Conservation (phyloP, 2,329 filamentous ascomycete genomes). For the Aspergillus cejpii region DNA sequence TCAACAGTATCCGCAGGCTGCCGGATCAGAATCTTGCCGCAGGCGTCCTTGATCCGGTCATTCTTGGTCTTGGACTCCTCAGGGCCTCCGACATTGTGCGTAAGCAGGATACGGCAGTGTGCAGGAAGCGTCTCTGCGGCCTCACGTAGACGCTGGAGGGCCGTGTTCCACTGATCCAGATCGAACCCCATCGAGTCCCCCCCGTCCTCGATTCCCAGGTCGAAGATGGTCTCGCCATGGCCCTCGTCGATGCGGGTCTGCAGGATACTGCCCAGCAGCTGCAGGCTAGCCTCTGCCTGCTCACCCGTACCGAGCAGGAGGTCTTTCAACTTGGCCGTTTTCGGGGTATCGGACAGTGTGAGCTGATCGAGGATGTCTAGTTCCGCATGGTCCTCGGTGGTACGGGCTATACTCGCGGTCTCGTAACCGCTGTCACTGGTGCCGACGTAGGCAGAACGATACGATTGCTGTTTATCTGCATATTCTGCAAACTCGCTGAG, state of each 20-base stretch:
- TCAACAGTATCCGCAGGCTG: constrained; percentile 67
- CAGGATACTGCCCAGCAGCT: constrained; percentile 60
- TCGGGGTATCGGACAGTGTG: constrained; percentile 62
- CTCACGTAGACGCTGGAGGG: constrained; percentile 58
- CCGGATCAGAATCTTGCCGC: constrained; percentile 81
- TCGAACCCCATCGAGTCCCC: constrained; percentile 76
- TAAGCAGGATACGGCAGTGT: constrained; percentile 75
- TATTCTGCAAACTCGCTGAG: constrained; percentile 97
- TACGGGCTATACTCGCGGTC: constrained; percentile 30
- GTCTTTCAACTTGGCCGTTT: constrained; percentile 62
- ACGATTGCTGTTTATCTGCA: constrained; percentile 84
- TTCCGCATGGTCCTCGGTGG: constrained; percentile 69
- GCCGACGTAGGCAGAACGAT: constrained; percentile 32
- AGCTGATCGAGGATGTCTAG: constrained; percentile 82
- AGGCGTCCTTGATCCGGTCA: constrained; percentile 64
- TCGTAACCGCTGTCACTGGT: constrained; percentile 40
- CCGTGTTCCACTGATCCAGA: constrained; percentile 66
- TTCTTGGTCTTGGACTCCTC: constrained; percentile 61
- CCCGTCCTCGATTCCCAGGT: constrained; percentile 84
- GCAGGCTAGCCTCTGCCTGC: constrained; percentile 53
- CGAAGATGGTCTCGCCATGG: constrained; percentile 82
- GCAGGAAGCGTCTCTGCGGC: constrained; percentile 61
- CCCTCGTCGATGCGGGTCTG: constrained; percentile 69
- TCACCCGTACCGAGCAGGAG: constrained; percentile 57
- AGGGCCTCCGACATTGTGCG: constrained; percentile 78